A percentile compares a stretch with the other conserved stretches of the same genome.
phyloP scores from a whole-genome alignment of 2,329 filamentous ascomycete genomes.

The Chrysoporthe deuterocubensis region DNA sequence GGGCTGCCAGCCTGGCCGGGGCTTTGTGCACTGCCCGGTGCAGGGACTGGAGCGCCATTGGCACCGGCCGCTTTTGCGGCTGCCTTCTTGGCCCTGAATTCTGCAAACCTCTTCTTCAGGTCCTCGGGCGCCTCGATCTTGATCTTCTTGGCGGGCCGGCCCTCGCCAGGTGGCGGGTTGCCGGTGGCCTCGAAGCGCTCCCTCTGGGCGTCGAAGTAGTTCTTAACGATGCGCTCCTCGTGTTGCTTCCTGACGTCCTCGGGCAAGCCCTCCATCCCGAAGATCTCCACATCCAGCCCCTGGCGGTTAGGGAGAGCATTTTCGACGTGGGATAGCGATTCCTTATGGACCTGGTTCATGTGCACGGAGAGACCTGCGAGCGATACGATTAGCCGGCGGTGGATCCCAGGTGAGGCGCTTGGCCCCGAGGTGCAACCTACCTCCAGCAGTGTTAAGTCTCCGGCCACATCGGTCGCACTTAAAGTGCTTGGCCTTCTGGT shows the following conservation, averaged over 20 bases:
- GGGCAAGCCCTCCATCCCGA: slow-evolving; percentile 96
- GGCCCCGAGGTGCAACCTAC: slow-evolving; percentile 51
- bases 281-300: slow-evolving; percentile 90
- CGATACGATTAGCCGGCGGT: slow-evolving; percentile 24
- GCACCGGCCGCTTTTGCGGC: slow-evolving; percentile 60
- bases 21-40: slow-evolving; percentile 54
- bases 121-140: slow-evolving; percentile 77
- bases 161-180: slow-evolving; percentile 74
- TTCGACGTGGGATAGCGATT: slow-evolving; percentile 83
- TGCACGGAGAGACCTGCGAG: slow-evolving; percentile 84
- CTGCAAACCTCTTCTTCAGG: slow-evolving; percentile 78
- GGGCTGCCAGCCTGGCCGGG: slow-evolving; percentile 56
- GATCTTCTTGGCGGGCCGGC: slow-evolving; percentile 69
- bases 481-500: slow-evolving; percentile 99
- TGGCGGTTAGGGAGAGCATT: slow-evolving; percentile 89
- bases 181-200: slow-evolving; percentile 82
- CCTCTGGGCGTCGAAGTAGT: slow-evolving; percentile 83
- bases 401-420: neutral
- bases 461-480: slow-evolving; percentile 92
- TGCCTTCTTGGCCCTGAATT: slow-evolving; percentile 71
- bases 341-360: slow-evolving; percentile 98
- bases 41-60: slow-evolving; percentile 60
- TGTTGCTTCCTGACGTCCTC: slow-evolving; percentile 82
- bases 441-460: slow-evolving; percentile 90
- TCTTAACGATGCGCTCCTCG: slow-evolving; percentile 82